Evolutionary conservation across 225 moss, liverwort and hornwort genomes (phyloP).

Genomic region (Polytrichum formosum): DNA sequence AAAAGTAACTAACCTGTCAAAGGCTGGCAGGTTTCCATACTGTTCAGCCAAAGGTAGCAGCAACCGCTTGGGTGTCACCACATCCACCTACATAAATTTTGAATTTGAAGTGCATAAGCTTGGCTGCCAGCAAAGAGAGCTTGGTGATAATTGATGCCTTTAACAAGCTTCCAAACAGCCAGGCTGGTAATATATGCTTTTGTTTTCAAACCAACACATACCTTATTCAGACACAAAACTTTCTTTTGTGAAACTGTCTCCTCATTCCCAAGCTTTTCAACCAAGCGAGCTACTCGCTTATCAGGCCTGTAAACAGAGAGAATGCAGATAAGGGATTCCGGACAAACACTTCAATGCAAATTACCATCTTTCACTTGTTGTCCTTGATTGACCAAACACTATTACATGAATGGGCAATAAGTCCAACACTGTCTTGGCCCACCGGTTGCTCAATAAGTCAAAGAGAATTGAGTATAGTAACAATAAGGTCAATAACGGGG

Average conservation of each 20-base stretch:
- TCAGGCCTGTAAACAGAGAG: constrained; percentile 60
- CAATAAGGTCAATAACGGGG: no score
- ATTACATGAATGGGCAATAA: no score
- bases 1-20: constrained; percentile 55
- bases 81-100: constrained; percentile 54
- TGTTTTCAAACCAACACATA: neutral
- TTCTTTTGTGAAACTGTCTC: constrained; percentile 73
- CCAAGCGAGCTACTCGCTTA: constrained; percentile 73
- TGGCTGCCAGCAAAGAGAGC: no score
- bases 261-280: constrained; percentile 87
- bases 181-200: no score
- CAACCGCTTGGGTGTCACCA: constrained; percentile 76
- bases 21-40: constrained; percentile 67
- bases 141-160: no score
- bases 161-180: no score
- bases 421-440: no score
- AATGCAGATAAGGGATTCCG: neutral
- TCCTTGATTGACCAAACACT: no score
- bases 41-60: constrained; percentile 88
- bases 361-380: no score
- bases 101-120: no score
- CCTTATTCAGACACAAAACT: constrained; percentile 82
- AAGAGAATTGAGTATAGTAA: no score
- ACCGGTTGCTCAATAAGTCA: no score
- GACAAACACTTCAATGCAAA: neutral